Base-by-base conservation (phyloP, 2,329 filamentous ascomycete genomes). In the Ophiostoma sp. region DNA sequence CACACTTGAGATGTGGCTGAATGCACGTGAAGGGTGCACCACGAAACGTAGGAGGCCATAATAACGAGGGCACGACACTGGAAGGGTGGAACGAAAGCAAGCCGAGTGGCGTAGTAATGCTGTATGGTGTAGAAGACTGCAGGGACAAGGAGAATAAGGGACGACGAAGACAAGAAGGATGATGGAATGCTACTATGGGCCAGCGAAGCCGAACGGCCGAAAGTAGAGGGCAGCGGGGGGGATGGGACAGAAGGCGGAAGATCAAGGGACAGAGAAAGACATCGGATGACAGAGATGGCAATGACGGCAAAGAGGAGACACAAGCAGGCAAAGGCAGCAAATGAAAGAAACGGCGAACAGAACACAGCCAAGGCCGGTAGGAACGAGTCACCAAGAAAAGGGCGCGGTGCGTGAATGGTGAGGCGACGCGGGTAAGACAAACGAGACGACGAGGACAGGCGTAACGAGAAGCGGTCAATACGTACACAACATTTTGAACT, bases 401-500 rank as follows among this genome's bases (percentile, higher is more conserved):
- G 14, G 40, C 47, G 47, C 12, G 16, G 38, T n/a, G 55, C 49
- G 55, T 45, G 42, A 55, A 3, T n/a, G 60, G 40, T 67, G 36
- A 27, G 52, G 58, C 9, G 41, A 64, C 62, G 38, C 36, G 18
- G 16, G 11, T 16, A 14, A 55, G 45, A 16, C 40, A 40, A 14
- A 66, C 1, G 42, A 66, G 38, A 58, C 7, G 16, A 11, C 12
- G 18, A 64, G 6, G 64, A 62, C 66, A 64, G 40, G 1, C 45
- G 49, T 36, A 36, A 27, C 27, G 27, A 27, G 27, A 1, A 27
- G 27, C 27, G 27, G 27, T 8, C 18, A 49, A 63, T 69, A 72
- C 72, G 38, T 73, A 73, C 72, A 73, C 72, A 72, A 75, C 76
- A 76, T 77, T 77, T 70, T 74, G 73, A 67, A 77, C 72, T 72